Evolutionary conservation across 169 alveolate genomes (phyloP), one percentile per base, ranked within the genome.

Genomic region (Babesia bovis): DNA sequence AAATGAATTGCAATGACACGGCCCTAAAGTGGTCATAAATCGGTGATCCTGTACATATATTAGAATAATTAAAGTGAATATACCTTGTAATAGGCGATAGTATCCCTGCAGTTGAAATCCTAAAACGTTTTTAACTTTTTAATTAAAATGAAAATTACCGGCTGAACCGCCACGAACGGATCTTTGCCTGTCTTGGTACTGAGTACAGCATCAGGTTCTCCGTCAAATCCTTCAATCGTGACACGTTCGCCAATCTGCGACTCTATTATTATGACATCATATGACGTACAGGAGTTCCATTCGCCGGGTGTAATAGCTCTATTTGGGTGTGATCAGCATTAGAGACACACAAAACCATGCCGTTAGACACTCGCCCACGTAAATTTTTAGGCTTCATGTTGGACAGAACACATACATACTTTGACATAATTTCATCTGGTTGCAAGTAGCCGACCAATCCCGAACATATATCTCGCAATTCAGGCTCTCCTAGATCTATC

Each of bases 351-450:
- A 81, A 30, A 28, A 91, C 87, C 95, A 91, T 91, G 25, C 95
- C 95, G 59, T 90, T 79, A 19, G 94, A 90, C 42, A 74, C 81
- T 50, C 77, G 83, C 17, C 95, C 95, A 59, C 95, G 82, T 69
- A 91, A 73, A 33, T 79, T 75, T 59, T 87, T 91, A 50, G 90
- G 91, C 33, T 86, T 90, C 66, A 91, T 65, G 78, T 91, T 91
- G 21, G 95, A 83, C 38, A 91, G 81, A 32, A 91, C 94, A 44
- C 90, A 83, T 45, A 91, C 95, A 42, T 89, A 81, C 41, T 91
- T 76, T 41, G 88, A 77, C 50, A 91, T 51, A 49, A 89, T 84
- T 51, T 86, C 84, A 32, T 89, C 94, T 32, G 92, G 89, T 21
- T 77, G 74, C 32, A 87, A 78, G 60, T 76, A 75, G 55, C 67